Base-by-base conservation (phyloP, 108 stramenopile species). In the Stephanodiscus minutulus region DNA sequence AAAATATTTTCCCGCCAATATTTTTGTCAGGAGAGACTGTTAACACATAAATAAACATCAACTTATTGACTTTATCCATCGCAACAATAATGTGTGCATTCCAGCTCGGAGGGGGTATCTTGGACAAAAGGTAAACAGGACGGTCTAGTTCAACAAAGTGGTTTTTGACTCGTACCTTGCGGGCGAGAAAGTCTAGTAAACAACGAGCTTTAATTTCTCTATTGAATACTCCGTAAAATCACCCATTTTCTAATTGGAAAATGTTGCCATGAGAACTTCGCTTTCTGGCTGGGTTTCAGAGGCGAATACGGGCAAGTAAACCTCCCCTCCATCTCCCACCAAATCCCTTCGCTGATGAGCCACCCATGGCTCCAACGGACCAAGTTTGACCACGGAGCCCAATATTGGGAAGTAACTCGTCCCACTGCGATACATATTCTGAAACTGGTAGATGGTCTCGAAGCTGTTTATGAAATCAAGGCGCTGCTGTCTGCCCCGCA, bases 331-430 rank as follows among this genome's bases (percentile, higher is more conserved):
- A 27, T 82, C 61, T 37, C 86, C 72, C n/a, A 66, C 70, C 33
- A 84, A 79, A 66, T 93, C 92, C 58, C 90, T 70, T 54, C 92
- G 82, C 74, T 93, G 90, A 74, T 91, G 86, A 18, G 92, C 85
- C 24, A 89, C 81, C 84, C 86, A 93, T 17, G 88, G 90, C 41
- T 82, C 86, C 8, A 53, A 36, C 15, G 88, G 88, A 61, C 52
- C 73, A 10, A 85, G 61, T 47, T 94, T 94, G 25, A 83, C 79
- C 2, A 88, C 82, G 10, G 85, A 74, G 4, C 93, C 93, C 22
- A 94, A 49, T 18, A 94, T 94, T 0, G 93, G 93, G 72, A 94
- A 94, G 69, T 94, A 94, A 28, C 83, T 84, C 15, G 93, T 94
- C 13, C 93, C 93, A 21, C 85, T 85, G n/a, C 85, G 77, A 39